Evolutionary conservation across 139 green algal genomes (phyloP).

Genomic region (Volvox reticuliferus): DNA sequence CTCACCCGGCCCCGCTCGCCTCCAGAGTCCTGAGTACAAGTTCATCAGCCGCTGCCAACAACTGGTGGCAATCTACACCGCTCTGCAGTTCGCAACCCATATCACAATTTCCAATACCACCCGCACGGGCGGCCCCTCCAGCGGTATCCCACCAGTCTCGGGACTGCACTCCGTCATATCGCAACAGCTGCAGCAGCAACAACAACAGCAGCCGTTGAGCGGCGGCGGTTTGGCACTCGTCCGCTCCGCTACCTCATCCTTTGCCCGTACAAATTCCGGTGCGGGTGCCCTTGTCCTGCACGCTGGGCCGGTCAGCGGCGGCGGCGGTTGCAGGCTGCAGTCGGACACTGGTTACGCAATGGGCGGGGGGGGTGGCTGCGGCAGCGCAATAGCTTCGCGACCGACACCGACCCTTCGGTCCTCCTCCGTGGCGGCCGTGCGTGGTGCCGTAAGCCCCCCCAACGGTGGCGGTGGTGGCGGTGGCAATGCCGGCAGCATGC

Average conservation of each 20-base stretch:
- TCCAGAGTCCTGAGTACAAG: slow-evolving; percentile 11
- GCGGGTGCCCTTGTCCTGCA: background rate
- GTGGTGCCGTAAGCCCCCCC: background rate
- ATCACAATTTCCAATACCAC: slow-evolving; percentile 41
- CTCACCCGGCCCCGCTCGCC: background rate
- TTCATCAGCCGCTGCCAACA: background rate
- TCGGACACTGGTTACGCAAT: background rate
- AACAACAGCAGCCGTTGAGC: background rate
- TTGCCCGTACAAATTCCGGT: slow-evolving; percentile 2
- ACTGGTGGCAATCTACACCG: slow-evolving; percentile 38
- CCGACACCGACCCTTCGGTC: background rate
- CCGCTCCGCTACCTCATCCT: slow-evolving; percentile 36
- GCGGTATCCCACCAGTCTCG: background rate
- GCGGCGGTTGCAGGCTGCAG: background rate
- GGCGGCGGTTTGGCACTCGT: background rate
- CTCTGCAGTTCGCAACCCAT: slow-evolving; percentile 34
- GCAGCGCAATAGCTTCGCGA: background rate
- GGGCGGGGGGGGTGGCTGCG: background rate
- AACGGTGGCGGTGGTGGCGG: background rate
- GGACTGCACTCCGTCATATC: background rate
- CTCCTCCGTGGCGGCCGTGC: background rate
- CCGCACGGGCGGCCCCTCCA: background rate
- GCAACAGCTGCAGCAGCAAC: background rate
- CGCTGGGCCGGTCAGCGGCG: background rate
- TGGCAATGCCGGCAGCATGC: background rate